Evolutionary conservation across 2,329 filamentous ascomycete species (phyloP).

Genomic region (Rhinocladiella similis): DNA sequence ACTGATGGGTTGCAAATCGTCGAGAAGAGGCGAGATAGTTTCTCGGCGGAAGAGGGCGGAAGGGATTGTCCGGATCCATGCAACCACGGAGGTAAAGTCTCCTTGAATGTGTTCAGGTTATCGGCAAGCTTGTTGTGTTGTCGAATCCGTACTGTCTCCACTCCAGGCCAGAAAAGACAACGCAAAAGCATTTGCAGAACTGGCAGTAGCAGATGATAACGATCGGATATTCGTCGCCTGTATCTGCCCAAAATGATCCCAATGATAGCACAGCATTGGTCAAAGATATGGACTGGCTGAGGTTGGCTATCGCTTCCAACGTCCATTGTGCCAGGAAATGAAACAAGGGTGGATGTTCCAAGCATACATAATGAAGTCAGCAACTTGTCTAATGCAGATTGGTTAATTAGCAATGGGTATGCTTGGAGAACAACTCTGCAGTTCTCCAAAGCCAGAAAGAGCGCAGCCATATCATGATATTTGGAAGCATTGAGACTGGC

Average conservation of each 20-base stretch:
- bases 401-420: constrained; percentile 43
- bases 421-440: constrained; percentile 41
- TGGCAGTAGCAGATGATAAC: constrained; percentile 59
- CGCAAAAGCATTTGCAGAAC: constrained; percentile 56
- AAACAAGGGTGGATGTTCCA: constrained; percentile 32
- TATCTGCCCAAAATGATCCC: constrained; percentile 57
- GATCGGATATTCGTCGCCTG: constrained; percentile 58
- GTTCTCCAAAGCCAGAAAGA: constrained; percentile 39
- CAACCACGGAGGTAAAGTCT: constrained; percentile 29
- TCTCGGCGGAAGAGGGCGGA: constrained; percentile 44
- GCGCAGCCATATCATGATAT: background rate
- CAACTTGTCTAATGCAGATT: constrained; percentile 47
- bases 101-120: constrained; percentile 11
- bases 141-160: background rate
- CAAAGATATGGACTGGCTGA: constrained; percentile 46
- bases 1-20: constrained; percentile 63
- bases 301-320: constrained; percentile 28
- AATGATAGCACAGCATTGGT: constrained; percentile 55
- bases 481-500: constrained; percentile 33
- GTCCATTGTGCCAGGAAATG: constrained; percentile 14
- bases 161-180: constrained; percentile 52
- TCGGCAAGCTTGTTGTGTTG: background rate
- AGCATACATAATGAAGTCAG: constrained; percentile 40
- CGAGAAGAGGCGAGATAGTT: constrained; percentile 58
- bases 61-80: constrained; percentile 12